phyloP scores from a whole-genome alignment of 169 alveolate species.

The Amoebophrya sp. region DNA sequence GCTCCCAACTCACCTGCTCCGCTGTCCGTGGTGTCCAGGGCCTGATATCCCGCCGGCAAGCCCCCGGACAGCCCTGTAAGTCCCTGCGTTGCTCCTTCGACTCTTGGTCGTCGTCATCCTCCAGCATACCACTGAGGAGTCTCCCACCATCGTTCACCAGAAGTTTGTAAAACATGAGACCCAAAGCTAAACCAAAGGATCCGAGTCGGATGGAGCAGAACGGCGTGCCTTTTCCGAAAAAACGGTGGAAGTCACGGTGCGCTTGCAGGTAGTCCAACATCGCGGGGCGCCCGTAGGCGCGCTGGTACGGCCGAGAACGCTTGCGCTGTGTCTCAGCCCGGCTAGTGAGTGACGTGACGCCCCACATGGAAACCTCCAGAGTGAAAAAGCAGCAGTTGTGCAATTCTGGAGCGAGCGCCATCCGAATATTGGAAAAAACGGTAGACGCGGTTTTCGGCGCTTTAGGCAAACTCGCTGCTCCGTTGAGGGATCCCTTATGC shows the following conservation, averaged over 20 bases:
- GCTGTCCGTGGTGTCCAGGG: neutral
- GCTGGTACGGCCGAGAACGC: neutral
- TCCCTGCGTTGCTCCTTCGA: too few species aligned
- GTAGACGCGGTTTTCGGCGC: too few species aligned
- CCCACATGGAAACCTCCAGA: neutral
- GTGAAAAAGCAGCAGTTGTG: neutral
- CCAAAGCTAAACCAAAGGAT: neutral
- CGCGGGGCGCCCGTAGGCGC: neutral
- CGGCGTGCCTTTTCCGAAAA: neutral
- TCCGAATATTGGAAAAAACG: neutral
- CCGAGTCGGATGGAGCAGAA: neutral
- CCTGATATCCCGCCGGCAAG: neutral
- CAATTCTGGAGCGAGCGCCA: neutral
- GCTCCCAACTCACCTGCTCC: neutral
- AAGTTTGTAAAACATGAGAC: neutral
- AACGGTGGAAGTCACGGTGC: neutral
- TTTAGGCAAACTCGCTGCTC: too few species aligned
- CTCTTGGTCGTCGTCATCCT: neutral
- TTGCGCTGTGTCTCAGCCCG: neutral
- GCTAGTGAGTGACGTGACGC: neutral
- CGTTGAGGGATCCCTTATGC: too few species aligned
- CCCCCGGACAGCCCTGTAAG: neutral
- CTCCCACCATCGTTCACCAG: neutral
- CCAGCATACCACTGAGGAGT: too few species aligned
- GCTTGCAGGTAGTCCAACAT: neutral